Base-by-base conservation (phyloP, 176 grass and related monocot genomes). In the Alloteropsis semialata region DNA sequence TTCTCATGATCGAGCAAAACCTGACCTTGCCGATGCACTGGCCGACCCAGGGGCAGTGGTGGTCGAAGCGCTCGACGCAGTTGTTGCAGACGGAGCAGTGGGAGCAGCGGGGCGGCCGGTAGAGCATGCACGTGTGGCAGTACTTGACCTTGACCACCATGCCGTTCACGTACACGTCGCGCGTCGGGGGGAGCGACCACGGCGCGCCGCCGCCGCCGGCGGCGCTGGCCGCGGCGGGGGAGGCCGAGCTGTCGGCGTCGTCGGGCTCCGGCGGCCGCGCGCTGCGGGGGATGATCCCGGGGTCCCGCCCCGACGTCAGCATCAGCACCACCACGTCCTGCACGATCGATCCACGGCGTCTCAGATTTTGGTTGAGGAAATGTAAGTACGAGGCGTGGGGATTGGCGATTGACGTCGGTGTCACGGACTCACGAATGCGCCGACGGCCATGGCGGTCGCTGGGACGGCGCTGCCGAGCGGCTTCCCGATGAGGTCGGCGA, bases 11-110 rank as follows among this genome's bases (percentile, higher is more conserved):
- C 38, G 8, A 41, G 8, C 5, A 3, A 41, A 41, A 41, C 38
- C 38, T 1, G 1, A 42, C 39, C 39, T 42, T 42, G 61, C 96
- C 96, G 80, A 97, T 97, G 85, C 95, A 97, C 74, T 97, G 95
- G 4, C 95, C 95, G 2, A 97, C 95, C 95, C 92, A 97, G 8
- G 95, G 95, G 77, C 95, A 97, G 42, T 97, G 95, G 84, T 97
- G 95, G 73, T 97, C 95, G 49, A 97, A 97, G 3, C 92, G 90
- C 62, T 97, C 92, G 6, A 97, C 90, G 70, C 95, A 97, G 79
- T 97, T 97, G 85, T 97, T 97, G 83, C 95, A 97, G 12, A 97
- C 93, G 30, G 92, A 94, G 86, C 95, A 97, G 81, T 97, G 95
- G 9, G 90, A 92, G 78, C 95, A 97, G 28, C 95, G 88, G 19